These are phyloP conservation scores for Arachis hypogaea DNA, from an alignment of 306 rosid genomes.

Conservation along the genomic window DNA sequence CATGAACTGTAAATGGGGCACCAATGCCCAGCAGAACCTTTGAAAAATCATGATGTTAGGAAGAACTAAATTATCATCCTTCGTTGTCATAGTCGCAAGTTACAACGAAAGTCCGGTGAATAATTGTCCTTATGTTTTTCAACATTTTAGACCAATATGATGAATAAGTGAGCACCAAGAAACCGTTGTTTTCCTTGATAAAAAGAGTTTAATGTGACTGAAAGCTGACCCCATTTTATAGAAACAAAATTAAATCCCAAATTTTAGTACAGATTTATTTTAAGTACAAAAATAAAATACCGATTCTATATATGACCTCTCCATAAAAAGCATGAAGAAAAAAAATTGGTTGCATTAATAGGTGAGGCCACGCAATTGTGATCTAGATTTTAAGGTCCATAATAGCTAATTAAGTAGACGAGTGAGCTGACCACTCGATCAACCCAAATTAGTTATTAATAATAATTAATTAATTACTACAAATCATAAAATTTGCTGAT, in stretches of 20 bases:
- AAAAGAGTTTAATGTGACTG: neutral
- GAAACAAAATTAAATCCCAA: neutral
- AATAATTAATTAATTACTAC: no score
- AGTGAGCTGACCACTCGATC: no score
- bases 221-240: neutral
- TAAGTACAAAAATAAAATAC: neutral
- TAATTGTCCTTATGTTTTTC: neutral
- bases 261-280: neutral
- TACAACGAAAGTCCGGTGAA: constrained; percentile 15
- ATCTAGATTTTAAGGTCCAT: neutral
- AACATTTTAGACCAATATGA: constrained; percentile 20
- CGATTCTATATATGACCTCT: neutral
- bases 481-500: no score
- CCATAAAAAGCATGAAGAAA: neutral
- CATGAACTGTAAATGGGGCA: constrained; percentile 15
- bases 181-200: neutral
- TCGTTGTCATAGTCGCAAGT: constrained; percentile 16
- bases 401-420: neutral
- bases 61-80: neutral
- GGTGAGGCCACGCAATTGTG: neutral
- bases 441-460: no score
- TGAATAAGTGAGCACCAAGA: constrained; percentile 4
- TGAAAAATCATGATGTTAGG: neutral
- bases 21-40: constrained; percentile 36
- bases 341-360: neutral